These are phyloP conservation scores for Omphalea diandra DNA, from an alignment of 441 rosid species.

Conservation along the genomic window DNA sequence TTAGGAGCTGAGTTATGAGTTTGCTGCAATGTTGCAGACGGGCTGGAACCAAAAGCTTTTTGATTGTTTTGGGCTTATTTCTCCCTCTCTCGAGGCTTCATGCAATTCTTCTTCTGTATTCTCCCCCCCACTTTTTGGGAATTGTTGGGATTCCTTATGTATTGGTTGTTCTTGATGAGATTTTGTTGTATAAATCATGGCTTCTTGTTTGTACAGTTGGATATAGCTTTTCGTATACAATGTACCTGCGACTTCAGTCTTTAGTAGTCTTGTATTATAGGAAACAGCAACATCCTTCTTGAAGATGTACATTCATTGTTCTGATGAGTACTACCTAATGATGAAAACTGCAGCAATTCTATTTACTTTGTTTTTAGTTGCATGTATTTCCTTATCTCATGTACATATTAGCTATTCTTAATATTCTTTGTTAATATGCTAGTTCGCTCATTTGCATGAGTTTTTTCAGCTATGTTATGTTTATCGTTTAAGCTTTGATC, in stretches of 20 bases:
- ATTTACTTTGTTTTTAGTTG: no score
- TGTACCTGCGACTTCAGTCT: constrained; percentile 20
- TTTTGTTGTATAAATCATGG: constrained; percentile 16
- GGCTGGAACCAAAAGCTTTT: background rate
- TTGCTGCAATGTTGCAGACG: constrained; percentile 23
- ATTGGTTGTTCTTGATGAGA: constrained; percentile 7
- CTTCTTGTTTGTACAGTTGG: constrained; percentile 14
- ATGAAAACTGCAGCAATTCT: constrained; percentile 11
- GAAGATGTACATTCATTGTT: constrained; percentile 13
- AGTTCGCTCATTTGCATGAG: no score
- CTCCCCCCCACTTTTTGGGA: background rate
- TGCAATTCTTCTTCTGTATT: constrained; percentile 13
- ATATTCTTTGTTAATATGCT: background rate
- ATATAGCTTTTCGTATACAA: constrained; percentile 10
- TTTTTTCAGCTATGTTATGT: no score
- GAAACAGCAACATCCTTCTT: constrained; percentile 7
- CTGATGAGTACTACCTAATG: background rate
- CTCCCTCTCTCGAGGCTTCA: constrained; percentile 14
- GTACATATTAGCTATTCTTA: background rate
- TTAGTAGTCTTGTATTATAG: constrained; percentile 3
- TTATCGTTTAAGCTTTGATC: background rate
- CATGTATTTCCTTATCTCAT: background rate
- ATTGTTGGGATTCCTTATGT: constrained; percentile 15
- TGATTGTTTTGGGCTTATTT: constrained; percentile 8
- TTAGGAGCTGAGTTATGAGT: constrained; percentile 11